phyloP scores from a whole-genome alignment of 805 yeast genomes.

The Metschnikowia koreensis region DNA sequence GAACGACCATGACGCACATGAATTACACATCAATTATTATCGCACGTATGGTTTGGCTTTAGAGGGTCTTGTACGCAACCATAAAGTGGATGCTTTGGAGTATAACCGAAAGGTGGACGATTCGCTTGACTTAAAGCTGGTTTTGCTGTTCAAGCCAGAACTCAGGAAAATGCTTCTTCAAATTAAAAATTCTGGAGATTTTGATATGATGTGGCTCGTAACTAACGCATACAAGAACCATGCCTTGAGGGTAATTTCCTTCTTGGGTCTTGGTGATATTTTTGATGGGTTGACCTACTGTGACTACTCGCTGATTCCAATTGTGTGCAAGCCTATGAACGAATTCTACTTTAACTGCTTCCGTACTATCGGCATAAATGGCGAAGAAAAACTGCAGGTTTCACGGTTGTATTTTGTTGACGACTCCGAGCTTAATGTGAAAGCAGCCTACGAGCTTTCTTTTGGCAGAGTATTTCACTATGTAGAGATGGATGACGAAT shows the following conservation, averaged over 20 bases:
- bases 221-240: conserved; percentile 94
- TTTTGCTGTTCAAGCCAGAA: conserved; percentile 60
- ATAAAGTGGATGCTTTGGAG: conserved; percentile 80
- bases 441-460: conserved; percentile 68
- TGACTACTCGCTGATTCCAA: conserved; percentile 69
- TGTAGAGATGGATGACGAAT: conserved; percentile 66
- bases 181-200: conserved; percentile 45
- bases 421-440: conserved; percentile 78
- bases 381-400: conserved; percentile 27
- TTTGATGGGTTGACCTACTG: conserved; percentile 95
- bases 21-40: conserved; percentile 72
- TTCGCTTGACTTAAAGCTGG: conserved; percentile 77
- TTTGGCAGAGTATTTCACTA: conserved; percentile 71
- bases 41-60: conserved; percentile 88
- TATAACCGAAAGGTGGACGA: conserved; percentile 90
- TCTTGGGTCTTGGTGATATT: conserved; percentile 86
- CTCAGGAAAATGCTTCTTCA: conserved; percentile 52
- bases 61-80: conserved; percentile 75
- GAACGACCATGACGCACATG: conserved; percentile 69
- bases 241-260: conserved; percentile 72
- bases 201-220: conserved; percentile 81
- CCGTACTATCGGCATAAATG: conserved; percentile 55
- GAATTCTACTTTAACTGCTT: conserved; percentile 65
- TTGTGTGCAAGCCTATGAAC: conserved; percentile 88
- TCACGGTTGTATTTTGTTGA: conserved; percentile 73